Evolutionary conservation across 1,284 basidiomycete species (phyloP), one percentile per base, ranked within the genome.

Genomic region (Malassezia equina): DNA sequence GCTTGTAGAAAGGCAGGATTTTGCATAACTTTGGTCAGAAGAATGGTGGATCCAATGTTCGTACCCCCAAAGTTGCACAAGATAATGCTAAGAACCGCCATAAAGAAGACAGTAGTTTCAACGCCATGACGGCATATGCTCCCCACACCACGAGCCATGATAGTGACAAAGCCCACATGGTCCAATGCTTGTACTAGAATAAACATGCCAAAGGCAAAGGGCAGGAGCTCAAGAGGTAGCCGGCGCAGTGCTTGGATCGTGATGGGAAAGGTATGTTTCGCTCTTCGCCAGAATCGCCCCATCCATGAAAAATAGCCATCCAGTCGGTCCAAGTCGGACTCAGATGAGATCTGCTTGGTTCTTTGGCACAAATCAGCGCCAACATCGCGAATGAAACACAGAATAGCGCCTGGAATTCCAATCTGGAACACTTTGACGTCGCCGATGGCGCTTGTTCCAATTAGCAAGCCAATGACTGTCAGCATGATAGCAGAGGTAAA

Each of bases 201-300:
- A 77, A 96, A 96, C 78, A 94, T 90, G 5, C 86, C 84, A 73
- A 96, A 90, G 0, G 90, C 88, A 69, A 96, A 96, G 0, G 90
- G 90, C 9, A 95, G 78, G 7, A 96, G 81, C 9, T 82, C 80
- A 57, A 89, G 81, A 0, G 89, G 89, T 0, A 91, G 79, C 9
- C 86, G 81, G 0, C 82, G 81, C 2, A 85, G 75, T 0, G 86
- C 83, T 15, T 80, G 81, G 64, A 81, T 78, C 34, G 88, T 80
- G 0, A 86, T 90, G 0, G 89, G 90, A 69, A 90, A 87, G n/a
- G 69, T 51, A 13, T 40, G 45, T 7, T 41, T 11, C 23, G 49
- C 5, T 2, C 33, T 17, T 6, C 47, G 40, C n/a, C 34, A 36
- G 19, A 19, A 9, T 2, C 25, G 28, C 32, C 36, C 36, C 17